Base-by-base conservation (phyloP, 2,329 filamentous ascomycete genomes). In the Aspergillus sp. region DNA sequence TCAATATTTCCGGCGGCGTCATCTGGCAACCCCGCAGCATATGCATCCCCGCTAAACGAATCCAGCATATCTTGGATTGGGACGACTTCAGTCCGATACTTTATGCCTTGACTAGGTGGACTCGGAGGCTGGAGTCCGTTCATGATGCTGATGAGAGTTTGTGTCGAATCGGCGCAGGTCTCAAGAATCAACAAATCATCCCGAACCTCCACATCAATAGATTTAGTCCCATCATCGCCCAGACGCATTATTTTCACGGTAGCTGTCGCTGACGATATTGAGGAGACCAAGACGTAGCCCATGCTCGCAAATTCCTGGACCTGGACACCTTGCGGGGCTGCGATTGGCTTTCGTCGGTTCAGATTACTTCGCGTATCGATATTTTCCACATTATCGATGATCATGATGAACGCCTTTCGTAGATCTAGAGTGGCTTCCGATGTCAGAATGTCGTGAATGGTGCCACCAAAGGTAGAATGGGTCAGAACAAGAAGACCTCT, bases 161-260 rank as follows among this genome's bases (percentile, higher is more conserved):
- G 92, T 0, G 92, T 98, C 2, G 95, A 99, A 74, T 99, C 95
- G 30, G 95, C 95, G 68, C 96, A 99, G 1, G 93, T 96, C 74
- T 99, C 95, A 6, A 99, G 78, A 34, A 99, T 88, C 53, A 99
- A 81, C 1, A 99, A 81, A 62, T 96, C 89, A 67, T 96, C 93
- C 59, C 86, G 86, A 47, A 98, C 78, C 62, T 96, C 90, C 1
- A 97, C 81, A 64, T 95, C 88, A 13, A 97, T 74, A 41, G 85
- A 83, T 62, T 87, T 89, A 30, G 86, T 81, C 0, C 81, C 84
- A 36, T 86, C 82, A 1, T 78, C 78, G 2, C 80, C 79, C 41
- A 82, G 79, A 9, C 81, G 78, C 20, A 79, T 76, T 12, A 93
- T 78, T 47, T 85, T 83, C 2, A 95, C 80, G 2, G 79, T 77